phyloP scores from a whole-genome alignment of 345 rosid genomes.

The Psidium friedrichsthalianum region DNA sequence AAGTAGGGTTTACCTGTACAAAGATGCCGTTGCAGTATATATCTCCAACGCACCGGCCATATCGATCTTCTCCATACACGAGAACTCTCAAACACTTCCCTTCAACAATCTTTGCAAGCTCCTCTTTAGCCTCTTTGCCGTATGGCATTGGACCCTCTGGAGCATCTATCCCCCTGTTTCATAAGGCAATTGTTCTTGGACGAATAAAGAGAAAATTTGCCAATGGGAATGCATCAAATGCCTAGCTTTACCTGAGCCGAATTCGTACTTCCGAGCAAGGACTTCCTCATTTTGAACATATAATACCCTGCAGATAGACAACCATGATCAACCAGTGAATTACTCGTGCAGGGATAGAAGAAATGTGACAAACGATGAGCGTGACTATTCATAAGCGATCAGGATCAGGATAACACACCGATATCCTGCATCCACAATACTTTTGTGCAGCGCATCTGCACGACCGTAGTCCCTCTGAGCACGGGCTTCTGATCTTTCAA shows the following conservation, averaged over 20 bases:
- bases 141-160: slow-evolving; percentile 70
- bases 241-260: slow-evolving; percentile 34
- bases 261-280: slow-evolving; percentile 74
- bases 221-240: neutral
- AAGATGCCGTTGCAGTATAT: slow-evolving; percentile 58
- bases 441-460: slow-evolving; percentile 60
- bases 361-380: neutral
- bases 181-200: neutral
- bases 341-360: neutral
- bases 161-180: slow-evolving; percentile 74
- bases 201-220: neutral
- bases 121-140: slow-evolving; percentile 67
- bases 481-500: slow-evolving; percentile 47
- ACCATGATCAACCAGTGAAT: neutral
- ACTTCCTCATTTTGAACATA: slow-evolving; percentile 40
- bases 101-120: slow-evolving; percentile 44
- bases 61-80: slow-evolving; percentile 57
- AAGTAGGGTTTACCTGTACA: slow-evolving; percentile 28
- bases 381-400: neutral
- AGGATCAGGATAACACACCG: slow-evolving; percentile 22
- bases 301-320: slow-evolving; percentile 22
- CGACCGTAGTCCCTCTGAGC: slow-evolving; percentile 35
- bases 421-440: slow-evolving; percentile 61
- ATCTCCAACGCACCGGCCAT: slow-evolving; percentile 66
- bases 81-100: slow-evolving; percentile 56